Conservation (phyloP, 2,329 filamentous ascomycete genomes). For the Scleromitrula shiraiana region DNA sequence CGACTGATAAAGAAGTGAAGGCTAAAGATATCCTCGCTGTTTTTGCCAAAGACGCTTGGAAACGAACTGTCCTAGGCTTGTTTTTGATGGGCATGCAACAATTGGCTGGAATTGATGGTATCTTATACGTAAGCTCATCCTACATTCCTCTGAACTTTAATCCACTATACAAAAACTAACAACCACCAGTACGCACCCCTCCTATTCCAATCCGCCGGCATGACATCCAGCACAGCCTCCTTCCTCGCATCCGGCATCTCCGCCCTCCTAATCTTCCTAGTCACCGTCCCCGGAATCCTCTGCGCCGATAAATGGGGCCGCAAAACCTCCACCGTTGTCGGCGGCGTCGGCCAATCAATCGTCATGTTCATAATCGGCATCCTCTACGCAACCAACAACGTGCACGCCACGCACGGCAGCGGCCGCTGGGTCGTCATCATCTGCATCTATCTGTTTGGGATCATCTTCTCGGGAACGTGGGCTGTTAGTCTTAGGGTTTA, state of each 20-base stretch:
- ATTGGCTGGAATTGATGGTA: slow-evolving; percentile 53
- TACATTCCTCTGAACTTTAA: neutral
- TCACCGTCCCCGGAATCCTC: slow-evolving; percentile 48
- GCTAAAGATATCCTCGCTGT: slow-evolving; percentile 21
- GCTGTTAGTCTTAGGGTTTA: slow-evolving; percentile 49
- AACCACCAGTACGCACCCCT: slow-evolving; percentile 46
- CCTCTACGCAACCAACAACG: slow-evolving; percentile 42
- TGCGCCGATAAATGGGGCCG: slow-evolving; percentile 51
- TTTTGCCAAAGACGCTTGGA: slow-evolving; percentile 36
- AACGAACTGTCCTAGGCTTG: slow-evolving; percentile 42
- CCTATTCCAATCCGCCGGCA: slow-evolving; percentile 51
- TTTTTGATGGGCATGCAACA: slow-evolving; percentile 54
- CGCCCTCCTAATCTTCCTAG: slow-evolving; percentile 48
- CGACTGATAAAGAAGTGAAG: slow-evolving; percentile 10
- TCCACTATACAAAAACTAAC: neutral
- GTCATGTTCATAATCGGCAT: slow-evolving; percentile 47
- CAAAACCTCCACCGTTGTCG: slow-evolving; percentile 44
- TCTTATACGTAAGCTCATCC: slow-evolving; percentile 46
- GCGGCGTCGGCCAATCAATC: slow-evolving; percentile 41
- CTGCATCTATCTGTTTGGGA: slow-evolving; percentile 41
- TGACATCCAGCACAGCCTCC: slow-evolving; percentile 43
- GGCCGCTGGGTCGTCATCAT: slow-evolving; percentile 44
- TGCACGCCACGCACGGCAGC: slow-evolving; percentile 32
- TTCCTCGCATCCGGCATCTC: slow-evolving; percentile 56
- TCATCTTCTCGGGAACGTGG: slow-evolving; percentile 43